Evolutionary conservation across 805 yeast genomes (phyloP).

Genomic region (Tetrapisispora arboricola): DNA sequence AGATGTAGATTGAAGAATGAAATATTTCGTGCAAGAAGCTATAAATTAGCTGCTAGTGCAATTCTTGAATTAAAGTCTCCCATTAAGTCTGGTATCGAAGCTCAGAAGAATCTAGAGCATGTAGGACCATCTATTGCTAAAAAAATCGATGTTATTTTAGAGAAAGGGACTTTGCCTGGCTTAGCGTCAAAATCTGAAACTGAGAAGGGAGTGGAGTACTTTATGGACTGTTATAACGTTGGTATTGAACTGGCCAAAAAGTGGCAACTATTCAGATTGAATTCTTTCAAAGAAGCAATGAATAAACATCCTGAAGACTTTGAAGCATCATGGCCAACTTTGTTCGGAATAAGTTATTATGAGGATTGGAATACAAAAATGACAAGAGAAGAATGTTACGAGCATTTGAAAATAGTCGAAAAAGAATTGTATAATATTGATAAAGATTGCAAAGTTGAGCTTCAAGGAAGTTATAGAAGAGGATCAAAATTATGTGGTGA

Average conservation of each 20-base stretch:
- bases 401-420: slow-evolving; percentile 13
- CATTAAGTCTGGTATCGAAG: slow-evolving; percentile 22
- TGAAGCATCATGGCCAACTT: slow-evolving; percentile 18
- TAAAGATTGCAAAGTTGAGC: slow-evolving; percentile 13
- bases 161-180: slow-evolving; percentile 19
- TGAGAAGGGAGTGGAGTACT: slow-evolving; percentile 18
- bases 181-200: slow-evolving; percentile 7
- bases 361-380: slow-evolving; percentile 24
- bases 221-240: slow-evolving; percentile 22
- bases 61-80: slow-evolving; percentile 13
- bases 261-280: slow-evolving; percentile 15
- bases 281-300: slow-evolving; percentile 14
- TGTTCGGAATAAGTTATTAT: slow-evolving; percentile 27
- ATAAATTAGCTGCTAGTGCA: slow-evolving; percentile 19
- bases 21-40: slow-evolving; percentile 20
- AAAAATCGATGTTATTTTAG: slow-evolving; percentile 22
- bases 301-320: slow-evolving; percentile 13
- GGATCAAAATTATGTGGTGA: slow-evolving; percentile 23
- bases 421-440: slow-evolving; percentile 13
- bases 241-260: slow-evolving; percentile 22
- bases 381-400: slow-evolving; percentile 18
- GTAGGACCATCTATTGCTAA: slow-evolving; percentile 24
- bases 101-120: slow-evolving; percentile 15
- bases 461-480: slow-evolving; percentile 25
- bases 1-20: slow-evolving; percentile 23